Base-by-base conservation (phyloP, 768 basidiomycete species). In the Auricularia cornea region DNA sequence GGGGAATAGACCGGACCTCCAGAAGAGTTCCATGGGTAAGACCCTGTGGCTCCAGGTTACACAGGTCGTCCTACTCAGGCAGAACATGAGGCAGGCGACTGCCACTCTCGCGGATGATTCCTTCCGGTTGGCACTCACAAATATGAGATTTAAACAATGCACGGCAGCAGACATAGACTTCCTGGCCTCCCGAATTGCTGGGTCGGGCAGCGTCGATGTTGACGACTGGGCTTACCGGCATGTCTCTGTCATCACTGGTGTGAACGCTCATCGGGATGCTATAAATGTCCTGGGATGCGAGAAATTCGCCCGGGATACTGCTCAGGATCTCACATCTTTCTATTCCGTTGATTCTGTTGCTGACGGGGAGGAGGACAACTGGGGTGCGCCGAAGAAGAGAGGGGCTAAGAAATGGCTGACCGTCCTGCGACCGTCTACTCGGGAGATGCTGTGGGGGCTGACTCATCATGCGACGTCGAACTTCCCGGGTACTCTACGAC, bases 401-500 rank as follows among this genome's bases (percentile, higher is more conserved):
- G 44, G 44, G 3, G 4, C 6, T 3, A 48, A 48, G 44, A 4
- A 16, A 6, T 48, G 44, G 44, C 3, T 20, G 4, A 48, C 44
- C 3, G n/a, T 6, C 3, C 5, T 48, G 6, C 14, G 3, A 3
- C 44, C 14, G 18, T 5, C 44, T 4, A 5, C 18, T 8, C 44
- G 44, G 4, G 6, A 48, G 18, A 44, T 38, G 62, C 60, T 44
- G 32, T 54, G 40, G 28, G 31, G 20, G 3, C 26, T 41, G 23
- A 4, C 67, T 6, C 69, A 69, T 30, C 63, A 56, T 20, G 35
- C 35, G 2, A 71, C 64, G 33, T 61, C 69, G 32, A 60, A 71
- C 41, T 65, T 74, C 26, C 62, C 75, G 3, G 72, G 71, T 20
- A 72, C 66, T 38, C 40, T 77, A 1, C 30, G 35, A 10, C 33